Evolutionary conservation across 164 flowering plant genomes (phyloP).

Genomic region (Buxus sempervirens): DNA sequence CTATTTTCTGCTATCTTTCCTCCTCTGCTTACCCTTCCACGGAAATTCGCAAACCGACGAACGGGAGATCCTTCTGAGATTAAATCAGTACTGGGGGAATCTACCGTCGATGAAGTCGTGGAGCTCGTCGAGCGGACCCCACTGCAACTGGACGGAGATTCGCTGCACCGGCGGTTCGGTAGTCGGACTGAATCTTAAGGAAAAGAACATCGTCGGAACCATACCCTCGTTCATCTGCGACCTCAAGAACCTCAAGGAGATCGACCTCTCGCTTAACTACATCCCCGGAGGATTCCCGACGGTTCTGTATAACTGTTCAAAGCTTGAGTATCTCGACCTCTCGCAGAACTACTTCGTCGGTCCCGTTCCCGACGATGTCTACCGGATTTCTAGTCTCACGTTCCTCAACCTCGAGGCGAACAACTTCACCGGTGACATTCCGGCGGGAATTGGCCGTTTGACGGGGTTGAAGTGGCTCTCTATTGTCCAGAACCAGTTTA

Average conservation of each 20-base stretch:
- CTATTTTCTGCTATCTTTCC: slow-evolving; percentile 18
- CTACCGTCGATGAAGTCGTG: slow-evolving; percentile 39
- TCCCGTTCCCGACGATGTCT: slow-evolving; percentile 46
- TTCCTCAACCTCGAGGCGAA: slow-evolving; percentile 46
- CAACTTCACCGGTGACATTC: slow-evolving; percentile 72
- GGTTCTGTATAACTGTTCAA: slow-evolving; percentile 41
- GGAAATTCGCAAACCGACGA: slow-evolving; percentile 37
- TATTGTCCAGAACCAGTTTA: slow-evolving; percentile 39
- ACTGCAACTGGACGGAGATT: slow-evolving; percentile 57
- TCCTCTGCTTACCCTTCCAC: slow-evolving; percentile 26
- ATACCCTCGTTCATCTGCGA: slow-evolving; percentile 54
- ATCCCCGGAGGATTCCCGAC: slow-evolving; percentile 53
- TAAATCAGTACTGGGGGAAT: slow-evolving; percentile 37
- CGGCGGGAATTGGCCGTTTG: slow-evolving; percentile 42
- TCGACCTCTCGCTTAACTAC: slow-evolving; percentile 36
- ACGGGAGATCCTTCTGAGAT: slow-evolving; percentile 32
- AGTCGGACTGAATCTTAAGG: slow-evolving; percentile 27
- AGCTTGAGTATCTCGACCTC: slow-evolving; percentile 46
- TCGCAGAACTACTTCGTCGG: slow-evolving; percentile 63
- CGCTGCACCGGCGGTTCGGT: slow-evolving; percentile 35
- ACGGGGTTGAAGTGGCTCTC: slow-evolving; percentile 25
- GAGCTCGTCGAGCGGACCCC: slow-evolving; percentile 39
- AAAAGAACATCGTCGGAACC: slow-evolving; percentile 21
- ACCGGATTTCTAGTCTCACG: slow-evolving; percentile 35
- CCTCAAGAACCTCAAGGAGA: slow-evolving; percentile 35